Evolutionary conservation across 768 basidiomycete genomes (phyloP).

Genomic region (Tylopilus rubrobrunneus): DNA sequence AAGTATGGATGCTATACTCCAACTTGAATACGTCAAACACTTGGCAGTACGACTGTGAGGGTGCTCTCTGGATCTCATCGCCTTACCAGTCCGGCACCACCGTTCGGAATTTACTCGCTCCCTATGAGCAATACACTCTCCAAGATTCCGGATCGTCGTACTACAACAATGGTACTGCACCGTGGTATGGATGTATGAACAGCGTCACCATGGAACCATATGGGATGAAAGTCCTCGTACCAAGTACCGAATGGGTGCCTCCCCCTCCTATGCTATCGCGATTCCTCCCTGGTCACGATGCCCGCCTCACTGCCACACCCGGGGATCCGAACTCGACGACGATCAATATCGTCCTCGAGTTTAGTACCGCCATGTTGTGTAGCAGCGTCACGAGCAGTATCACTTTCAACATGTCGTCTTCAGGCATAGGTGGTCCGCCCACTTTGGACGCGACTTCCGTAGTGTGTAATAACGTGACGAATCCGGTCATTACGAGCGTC

Average conservation of each 20-base stretch:
- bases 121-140: conserved; percentile 77
- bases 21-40: conserved; percentile 77
- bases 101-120: conserved; percentile 75
- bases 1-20: conserved; percentile 81
- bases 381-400: conserved; percentile 58
- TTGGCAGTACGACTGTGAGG: conserved; percentile 59
- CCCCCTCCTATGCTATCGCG: conserved; percentile 72
- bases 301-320: conserved; percentile 48
- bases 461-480: conserved; percentile 46
- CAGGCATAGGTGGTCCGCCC: conserved; percentile 56
- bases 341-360: conserved; percentile 72
- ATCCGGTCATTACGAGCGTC: conserved; percentile 47
- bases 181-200: conserved; percentile 73
- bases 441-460: conserved; percentile 42
- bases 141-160: conserved; percentile 62
- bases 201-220: conserved; percentile 65
- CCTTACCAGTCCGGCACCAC: conserved; percentile 60
- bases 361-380: conserved; percentile 76
- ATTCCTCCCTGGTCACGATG: conserved; percentile 85
- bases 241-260: conserved; percentile 57
- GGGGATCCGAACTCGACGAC: conserved; percentile 48
- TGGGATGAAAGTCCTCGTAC: conserved; percentile 82
- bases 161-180: conserved; percentile 52
- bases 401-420: conserved; percentile 65
- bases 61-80: conserved; percentile 68